A percentile compares a stretch with the other conserved stretches of the same genome.
Evolutionary conservation across 2,329 filamentous ascomycete species (phyloP).

Genomic region (Thielaviopsis populi): DNA sequence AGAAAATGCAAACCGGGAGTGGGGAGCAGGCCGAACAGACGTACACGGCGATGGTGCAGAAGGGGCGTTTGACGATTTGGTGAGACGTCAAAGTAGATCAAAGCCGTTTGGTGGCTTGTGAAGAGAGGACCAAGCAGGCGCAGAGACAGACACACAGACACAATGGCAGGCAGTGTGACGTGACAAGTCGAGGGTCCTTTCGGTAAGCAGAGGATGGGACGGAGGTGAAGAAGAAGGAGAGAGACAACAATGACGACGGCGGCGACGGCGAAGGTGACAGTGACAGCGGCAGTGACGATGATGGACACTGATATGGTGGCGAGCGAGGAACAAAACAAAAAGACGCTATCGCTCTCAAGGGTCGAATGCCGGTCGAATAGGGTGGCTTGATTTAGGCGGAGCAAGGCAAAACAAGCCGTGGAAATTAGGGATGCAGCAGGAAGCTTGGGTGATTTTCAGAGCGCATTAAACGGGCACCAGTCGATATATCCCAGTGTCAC

Average conservation of each 20-base stretch:
- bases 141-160: not conserved
- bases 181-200: no score
- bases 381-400: not conserved
- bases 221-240: no score
- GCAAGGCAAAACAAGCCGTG: not conserved
- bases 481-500: not conserved
- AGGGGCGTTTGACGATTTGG: not conserved
- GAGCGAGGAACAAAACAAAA: not conserved
- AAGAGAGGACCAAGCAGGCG: not conserved
- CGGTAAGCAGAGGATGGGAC: no score
- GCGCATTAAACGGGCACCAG: not conserved
- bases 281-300: not conserved
- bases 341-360: not conserved
- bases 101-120: not conserved
- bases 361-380: no score
- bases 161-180: not conserved
- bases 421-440: not conserved
- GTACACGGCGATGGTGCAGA: not conserved
- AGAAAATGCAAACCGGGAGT: not conserved
- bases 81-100: not conserved
- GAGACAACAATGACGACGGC: no score
- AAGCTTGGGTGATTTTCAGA: not conserved
- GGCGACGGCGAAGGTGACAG: no score
- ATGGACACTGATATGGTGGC: no score
- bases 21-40: not conserved